phyloP scores from a whole-genome alignment of 139 green algal genomes.

The Trebouxia sp. region DNA sequence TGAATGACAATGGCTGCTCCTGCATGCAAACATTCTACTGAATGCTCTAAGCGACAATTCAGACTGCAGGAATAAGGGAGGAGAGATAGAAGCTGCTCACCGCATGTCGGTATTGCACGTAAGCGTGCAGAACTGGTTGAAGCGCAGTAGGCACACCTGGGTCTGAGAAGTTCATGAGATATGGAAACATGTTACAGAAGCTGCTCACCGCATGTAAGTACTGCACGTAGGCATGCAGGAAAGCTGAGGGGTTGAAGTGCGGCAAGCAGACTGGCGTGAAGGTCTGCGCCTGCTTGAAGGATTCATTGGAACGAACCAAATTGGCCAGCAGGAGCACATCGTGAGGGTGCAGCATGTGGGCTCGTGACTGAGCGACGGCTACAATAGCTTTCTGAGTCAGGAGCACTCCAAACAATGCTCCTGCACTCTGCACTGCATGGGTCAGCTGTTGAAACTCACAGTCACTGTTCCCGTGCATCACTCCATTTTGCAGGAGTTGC shows the following conservation, averaged over 20 bases:
- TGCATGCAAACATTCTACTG: no score
- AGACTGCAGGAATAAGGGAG: no score
- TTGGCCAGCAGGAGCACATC: slow-evolving; percentile 84
- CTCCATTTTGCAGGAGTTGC: no score
- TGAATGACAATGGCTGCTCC: no score
- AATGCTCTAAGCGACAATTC: no score
- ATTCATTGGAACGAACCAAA: slow-evolving; percentile 67
- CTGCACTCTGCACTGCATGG: slow-evolving; percentile 39
- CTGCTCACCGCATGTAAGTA: slow-evolving; percentile 51
- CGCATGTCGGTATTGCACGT: background rate
- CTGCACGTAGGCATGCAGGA: slow-evolving; percentile 82
- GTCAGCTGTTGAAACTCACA: no score
- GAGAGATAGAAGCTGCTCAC: no score
- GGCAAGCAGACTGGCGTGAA: slow-evolving; percentile 86
- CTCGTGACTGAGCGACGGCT: slow-evolving; percentile 36
- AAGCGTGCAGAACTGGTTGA: background rate
- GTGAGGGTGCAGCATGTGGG: slow-evolving; percentile 52
- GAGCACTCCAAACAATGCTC: slow-evolving; percentile 61
- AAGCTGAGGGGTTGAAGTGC: slow-evolving; percentile 71
- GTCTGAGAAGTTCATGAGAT: no score
- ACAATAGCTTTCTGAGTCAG: slow-evolving; percentile 46
- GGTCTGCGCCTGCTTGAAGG: slow-evolving; percentile 60
- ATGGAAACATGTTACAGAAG: background rate
- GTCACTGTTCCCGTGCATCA: no score
- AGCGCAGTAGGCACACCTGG: background rate